Conservation (phyloP, 2,329 filamentous ascomycete genomes). For the Fusarium solani-melongenae region DNA sequence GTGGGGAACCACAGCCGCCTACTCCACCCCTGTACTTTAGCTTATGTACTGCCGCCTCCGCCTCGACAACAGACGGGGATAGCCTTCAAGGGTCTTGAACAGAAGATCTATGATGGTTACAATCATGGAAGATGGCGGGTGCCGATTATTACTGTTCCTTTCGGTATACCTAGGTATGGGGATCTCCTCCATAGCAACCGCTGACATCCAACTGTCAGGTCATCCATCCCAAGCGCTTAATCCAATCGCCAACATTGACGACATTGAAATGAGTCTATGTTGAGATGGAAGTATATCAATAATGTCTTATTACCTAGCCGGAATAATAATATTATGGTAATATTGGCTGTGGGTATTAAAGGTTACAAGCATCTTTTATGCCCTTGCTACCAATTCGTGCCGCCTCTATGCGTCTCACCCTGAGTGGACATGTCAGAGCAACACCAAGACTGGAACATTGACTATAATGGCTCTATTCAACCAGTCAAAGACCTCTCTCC, state of each 20-base stretch:
- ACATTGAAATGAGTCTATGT: background rate
- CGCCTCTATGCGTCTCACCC: background rate
- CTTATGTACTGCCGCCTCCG: background rate
- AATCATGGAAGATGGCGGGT: background rate
- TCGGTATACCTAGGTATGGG: no score
- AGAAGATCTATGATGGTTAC: background rate
- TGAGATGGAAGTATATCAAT: background rate
- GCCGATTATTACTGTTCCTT: background rate
- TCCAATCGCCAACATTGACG: background rate
- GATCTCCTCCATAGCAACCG: background rate
- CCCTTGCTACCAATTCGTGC: background rate
- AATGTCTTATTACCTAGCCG: background rate
- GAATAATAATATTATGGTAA: background rate
- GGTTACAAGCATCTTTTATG: background rate
- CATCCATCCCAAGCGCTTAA: background rate
- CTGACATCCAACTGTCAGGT: background rate
- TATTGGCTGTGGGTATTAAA: background rate
- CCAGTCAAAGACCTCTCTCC: background rate
- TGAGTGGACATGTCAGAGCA: background rate
- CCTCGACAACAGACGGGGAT: constrained; percentile 10
- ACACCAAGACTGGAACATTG: background rate
- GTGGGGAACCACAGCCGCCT: constrained; percentile 30
- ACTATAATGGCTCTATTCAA: background rate
- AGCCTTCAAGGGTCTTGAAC: constrained; percentile 18
- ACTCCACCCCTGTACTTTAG: constrained; percentile 33